Conservation (phyloP, 768 basidiomycete species). For the Russula abietina region DNA sequence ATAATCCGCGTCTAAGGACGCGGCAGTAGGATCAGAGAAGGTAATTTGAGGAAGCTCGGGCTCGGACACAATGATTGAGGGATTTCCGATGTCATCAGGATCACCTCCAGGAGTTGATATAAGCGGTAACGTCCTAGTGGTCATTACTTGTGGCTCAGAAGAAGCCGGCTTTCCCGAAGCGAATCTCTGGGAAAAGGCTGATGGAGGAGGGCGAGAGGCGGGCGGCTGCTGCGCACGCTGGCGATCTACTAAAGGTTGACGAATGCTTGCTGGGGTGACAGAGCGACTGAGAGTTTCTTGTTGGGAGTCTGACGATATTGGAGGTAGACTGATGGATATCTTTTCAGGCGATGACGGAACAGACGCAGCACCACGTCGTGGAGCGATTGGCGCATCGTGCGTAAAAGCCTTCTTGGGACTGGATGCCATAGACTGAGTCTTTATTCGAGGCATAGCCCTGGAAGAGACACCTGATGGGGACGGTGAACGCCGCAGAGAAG, state of each 20-base stretch:
- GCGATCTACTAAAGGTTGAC: constrained; percentile 8
- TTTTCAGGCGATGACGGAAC: constrained; percentile 25
- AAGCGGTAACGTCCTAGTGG: constrained; percentile 4
- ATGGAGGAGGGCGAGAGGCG: constrained; percentile 13
- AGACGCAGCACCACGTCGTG: constrained; percentile 14
- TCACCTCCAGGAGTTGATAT: constrained; percentile 6
- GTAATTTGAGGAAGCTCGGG: constrained; percentile 24
- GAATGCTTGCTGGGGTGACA: neutral
- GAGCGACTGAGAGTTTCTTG: constrained; percentile 17
- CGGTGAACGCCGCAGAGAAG: constrained; percentile 24
- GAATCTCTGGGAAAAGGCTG: constrained; percentile 20
- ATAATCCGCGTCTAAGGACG: constrained; percentile 9
- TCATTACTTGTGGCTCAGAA: constrained; percentile 11
- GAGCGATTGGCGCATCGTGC: constrained; percentile 3
- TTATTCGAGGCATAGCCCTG: neutral
- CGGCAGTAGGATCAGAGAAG: constrained; percentile 19
- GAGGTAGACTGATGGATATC: constrained; percentile 7
- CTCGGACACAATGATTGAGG: constrained; percentile 19
- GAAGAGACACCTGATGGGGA: constrained; percentile 16
- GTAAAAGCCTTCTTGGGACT: neutral
- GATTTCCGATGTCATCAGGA: neutral
- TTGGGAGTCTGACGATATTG: neutral
- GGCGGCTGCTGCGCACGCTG: neutral
- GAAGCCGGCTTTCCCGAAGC: constrained; percentile 14
- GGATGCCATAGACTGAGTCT: neutral